A percentile compares a stretch with the other conserved stretches of the same genome.
Conservation (phyloP, 306 rosid species). For the Abrus precatorius region DNA sequence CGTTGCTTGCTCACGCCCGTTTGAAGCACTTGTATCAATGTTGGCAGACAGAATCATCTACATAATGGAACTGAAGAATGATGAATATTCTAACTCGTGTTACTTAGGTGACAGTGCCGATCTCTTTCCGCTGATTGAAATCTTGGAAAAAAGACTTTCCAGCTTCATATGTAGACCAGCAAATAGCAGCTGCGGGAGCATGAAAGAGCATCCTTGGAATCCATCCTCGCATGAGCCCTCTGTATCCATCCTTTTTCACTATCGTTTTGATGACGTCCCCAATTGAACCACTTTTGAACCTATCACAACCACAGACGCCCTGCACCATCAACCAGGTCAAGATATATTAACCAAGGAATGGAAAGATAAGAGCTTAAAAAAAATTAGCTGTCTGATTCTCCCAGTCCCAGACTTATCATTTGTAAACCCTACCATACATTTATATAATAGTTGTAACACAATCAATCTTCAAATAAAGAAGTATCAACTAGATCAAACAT, state of each 20-base stretch:
- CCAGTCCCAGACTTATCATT: neutral
- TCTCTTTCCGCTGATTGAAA: constrained; percentile 53
- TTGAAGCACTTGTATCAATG: constrained; percentile 30
- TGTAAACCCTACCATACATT: constrained; percentile 17
- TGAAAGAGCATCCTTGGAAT: constrained; percentile 96
- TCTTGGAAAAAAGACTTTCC: constrained; percentile 83
- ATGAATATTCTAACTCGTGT: constrained; percentile 37
- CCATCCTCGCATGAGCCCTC: constrained; percentile 96
- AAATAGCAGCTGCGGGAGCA: constrained; percentile 98
- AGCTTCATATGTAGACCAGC: constrained; percentile 99
- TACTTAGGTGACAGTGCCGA: constrained; percentile 58
- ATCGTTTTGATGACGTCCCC: constrained; percentile 75
- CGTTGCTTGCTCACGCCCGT: constrained; percentile 43
- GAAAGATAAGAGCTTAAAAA: neutral
- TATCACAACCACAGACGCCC: constrained; percentile 97
- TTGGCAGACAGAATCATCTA: constrained; percentile 37
- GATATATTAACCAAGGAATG: constrained; percentile 20
- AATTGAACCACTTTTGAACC: constrained; percentile 87
- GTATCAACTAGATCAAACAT: constrained; percentile 24
- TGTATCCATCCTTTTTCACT: constrained; percentile 81
- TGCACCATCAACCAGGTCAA: constrained; percentile 55
- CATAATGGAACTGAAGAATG: constrained; percentile 46
- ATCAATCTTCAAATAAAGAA: constrained; percentile 3
- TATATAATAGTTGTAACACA: constrained; percentile 2
- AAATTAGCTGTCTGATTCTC: neutral